Percentiles rank a stretch among this genome's conserved stretches.
Evolutionary conservation across 2,329 filamentous ascomycete genomes (phyloP).

Genomic region (Mycosphaerelloides madeirae): DNA sequence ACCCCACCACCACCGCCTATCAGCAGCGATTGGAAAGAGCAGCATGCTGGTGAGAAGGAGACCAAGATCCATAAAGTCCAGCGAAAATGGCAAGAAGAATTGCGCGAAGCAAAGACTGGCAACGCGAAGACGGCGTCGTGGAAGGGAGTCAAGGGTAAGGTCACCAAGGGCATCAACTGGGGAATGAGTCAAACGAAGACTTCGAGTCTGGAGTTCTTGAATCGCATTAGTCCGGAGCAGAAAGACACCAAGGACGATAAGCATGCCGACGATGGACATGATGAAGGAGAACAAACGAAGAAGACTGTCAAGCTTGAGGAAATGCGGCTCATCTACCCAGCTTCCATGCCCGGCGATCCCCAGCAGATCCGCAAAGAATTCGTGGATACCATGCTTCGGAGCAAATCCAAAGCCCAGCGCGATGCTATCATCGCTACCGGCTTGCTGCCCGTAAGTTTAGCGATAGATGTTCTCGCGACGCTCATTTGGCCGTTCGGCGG

Average conservation of each 20-base stretch:
- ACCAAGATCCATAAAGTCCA: conserved; percentile 41
- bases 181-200: conserved; percentile 39
- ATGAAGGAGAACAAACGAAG: conserved; percentile 19
- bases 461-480: conserved; percentile 27
- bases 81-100: conserved; percentile 44
- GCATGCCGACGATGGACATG: conserved; percentile 13
- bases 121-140: conserved; percentile 39
- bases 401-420: conserved; percentile 40
- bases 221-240: conserved; percentile 30
- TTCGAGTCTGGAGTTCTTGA: conserved; percentile 42
- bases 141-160: conserved; percentile 41
- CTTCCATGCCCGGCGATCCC: conserved; percentile 20
- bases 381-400: conserved; percentile 40
- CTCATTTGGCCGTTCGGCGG: conserved; percentile 33
- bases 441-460: conserved; percentile 34
- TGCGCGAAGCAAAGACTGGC: conserved; percentile 37
- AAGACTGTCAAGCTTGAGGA: conserved; percentile 33
- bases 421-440: conserved; percentile 43
- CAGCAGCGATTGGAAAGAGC: conserved; percentile 32
- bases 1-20: conserved; percentile 41
- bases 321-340: conserved; percentile 40
- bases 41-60: conserved; percentile 39
- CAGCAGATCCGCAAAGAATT: conserved; percentile 35
- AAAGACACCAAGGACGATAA: conserved; percentile 1
- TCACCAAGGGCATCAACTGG: conserved; percentile 38